These are phyloP conservation scores for Cinchona pubescens DNA, from an alignment of 257 asterid species.

Conservation along the genomic window DNA sequence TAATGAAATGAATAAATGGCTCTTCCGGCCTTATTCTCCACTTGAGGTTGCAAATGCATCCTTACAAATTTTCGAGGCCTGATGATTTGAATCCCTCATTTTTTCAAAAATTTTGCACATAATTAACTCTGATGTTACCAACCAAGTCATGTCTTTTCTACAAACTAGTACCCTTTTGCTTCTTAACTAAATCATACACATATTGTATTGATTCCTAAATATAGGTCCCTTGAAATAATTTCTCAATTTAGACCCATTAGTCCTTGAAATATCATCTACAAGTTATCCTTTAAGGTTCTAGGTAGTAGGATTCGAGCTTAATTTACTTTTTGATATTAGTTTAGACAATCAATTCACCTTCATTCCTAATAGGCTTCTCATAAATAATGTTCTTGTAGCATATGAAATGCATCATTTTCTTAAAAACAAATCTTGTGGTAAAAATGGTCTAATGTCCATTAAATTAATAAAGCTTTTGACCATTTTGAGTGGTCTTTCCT, in stretches of 20 bases:
- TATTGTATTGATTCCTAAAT: background rate
- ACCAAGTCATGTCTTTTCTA: background rate
- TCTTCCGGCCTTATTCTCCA: too few relatives aligned
- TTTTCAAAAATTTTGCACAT: background rate
- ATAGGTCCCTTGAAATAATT: background rate
- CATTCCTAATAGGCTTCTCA: background rate
- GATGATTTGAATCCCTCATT: too few relatives aligned
- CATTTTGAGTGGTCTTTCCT: background rate
- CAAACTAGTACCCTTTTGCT: too few relatives aligned
- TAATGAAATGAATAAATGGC: too few relatives aligned
- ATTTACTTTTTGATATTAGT: too few relatives aligned
- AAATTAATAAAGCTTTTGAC: background rate
- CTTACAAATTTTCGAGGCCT: too few relatives aligned
- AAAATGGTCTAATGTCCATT: background rate
- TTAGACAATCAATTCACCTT: background rate
- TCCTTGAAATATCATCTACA: too few relatives aligned
- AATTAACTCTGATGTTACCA: background rate
- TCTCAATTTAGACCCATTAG: background rate
- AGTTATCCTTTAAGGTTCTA: background rate
- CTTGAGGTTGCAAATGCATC: too few relatives aligned
- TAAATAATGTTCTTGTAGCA: background rate
- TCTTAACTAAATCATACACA: background rate
- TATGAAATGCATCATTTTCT: background rate
- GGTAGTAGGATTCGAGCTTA: background rate
- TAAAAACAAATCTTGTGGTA: background rate